Conservation (phyloP, 2,329 filamentous ascomycete species). For the Rutstroemia sp. region DNA sequence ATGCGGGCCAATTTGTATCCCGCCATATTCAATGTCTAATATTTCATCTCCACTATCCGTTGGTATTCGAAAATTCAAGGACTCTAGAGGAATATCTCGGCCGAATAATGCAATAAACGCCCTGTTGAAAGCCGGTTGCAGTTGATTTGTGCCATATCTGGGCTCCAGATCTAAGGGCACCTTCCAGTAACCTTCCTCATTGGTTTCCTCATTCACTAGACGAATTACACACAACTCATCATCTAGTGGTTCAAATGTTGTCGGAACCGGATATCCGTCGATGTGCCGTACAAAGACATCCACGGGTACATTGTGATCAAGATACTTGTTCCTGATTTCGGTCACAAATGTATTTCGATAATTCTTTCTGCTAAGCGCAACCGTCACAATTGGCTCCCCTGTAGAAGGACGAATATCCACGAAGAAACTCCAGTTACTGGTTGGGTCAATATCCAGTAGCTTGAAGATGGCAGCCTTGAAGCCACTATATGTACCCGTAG, state of each 20-base stretch:
- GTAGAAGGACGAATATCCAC: background rate
- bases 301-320: background rate
- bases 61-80: constrained; percentile 2
- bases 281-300: background rate
- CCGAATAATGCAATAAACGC: background rate
- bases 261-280: background rate
- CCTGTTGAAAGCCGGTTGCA: constrained; percentile 10
- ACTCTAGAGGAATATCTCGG: constrained; percentile 1
- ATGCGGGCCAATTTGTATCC: background rate
- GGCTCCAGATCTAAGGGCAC: constrained; percentile 8
- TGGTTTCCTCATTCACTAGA: background rate
- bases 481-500: background rate
- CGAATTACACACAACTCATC: background rate
- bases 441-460: constrained; percentile 5
- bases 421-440: constrained; percentile 1
- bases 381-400: background rate
- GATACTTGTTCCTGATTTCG: background rate
- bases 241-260: background rate
- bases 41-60: background rate
- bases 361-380: background rate
- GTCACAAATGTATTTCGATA: constrained; percentile 2
- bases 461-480: constrained; percentile 1
- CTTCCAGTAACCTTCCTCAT: constrained; percentile 18
- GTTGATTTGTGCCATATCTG: constrained; percentile 16
- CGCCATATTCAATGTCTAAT: constrained; percentile 14